Evolutionary conservation across 352 stramenopile genomes (phyloP), one percentile per base, ranked within the genome.

Genomic region (Globisporangium acanthophoron): DNA sequence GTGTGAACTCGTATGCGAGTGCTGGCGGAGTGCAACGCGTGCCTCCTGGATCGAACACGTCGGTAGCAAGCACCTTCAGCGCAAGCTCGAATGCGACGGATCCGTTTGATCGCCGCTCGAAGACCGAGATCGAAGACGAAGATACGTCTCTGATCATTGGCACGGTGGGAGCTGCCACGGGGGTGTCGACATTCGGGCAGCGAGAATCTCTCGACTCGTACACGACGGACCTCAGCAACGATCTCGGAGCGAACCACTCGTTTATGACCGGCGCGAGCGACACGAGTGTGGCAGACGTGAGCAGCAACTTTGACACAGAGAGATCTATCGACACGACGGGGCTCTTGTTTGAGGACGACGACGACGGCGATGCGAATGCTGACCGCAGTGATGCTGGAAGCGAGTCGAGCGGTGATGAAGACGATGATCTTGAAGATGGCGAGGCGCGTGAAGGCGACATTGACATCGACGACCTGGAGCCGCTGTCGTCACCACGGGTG

Each of bases 51-150:
- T 82, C 74, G 11, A 82, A 71, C 46, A 78, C 79, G 46, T 85
- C 74, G 33, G 69, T 75, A 24, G 54, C 60, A 21, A 73, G 63
- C 5, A 58, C 73, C 61, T 80, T 78, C 39, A 68, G 70, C 35
- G 61, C 61, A 29, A 71, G 72, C 24, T 77, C 61, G 46, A 76
- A 61, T 41, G 62, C 58, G 43, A 75, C 64, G 18, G 66, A 70
- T 21, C 78, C 72, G 75, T 79, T 85, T 52, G 66, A 71, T 43
- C 41, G 37, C 3, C 65, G 73, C 21, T 82, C 75, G 21, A 82
- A 80, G 56, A 80, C 70, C 1, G 75, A 78, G 54, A 56, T 73
- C 37, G 78, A 71, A 15, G 68, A 66, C 16, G 41, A 16, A 11
- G 59, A 57, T 21, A 37, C 33, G 15, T 44, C 45, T 15, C 27